Percentiles rank a stretch among this genome's conserved stretches.
These are phyloP conservation scores for Psidium friedrichsthalianum DNA, from an alignment of 345 rosid genomes.

Conservation along the genomic window DNA sequence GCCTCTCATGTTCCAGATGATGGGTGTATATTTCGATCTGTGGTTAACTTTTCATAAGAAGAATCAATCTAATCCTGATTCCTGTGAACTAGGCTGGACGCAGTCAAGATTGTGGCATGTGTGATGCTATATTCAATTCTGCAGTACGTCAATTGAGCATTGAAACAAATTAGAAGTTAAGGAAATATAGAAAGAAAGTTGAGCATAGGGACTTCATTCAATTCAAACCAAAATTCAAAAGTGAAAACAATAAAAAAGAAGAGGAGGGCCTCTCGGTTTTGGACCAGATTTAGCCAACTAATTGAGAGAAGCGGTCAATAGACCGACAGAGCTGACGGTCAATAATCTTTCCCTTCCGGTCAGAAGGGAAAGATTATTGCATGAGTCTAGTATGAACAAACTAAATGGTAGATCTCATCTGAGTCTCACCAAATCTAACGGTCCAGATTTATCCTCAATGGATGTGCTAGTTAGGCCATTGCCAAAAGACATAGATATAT, in stretches of 20 bases:
- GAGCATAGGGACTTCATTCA: not conserved
- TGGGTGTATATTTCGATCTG: not conserved
- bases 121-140: not conserved
- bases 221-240: not conserved
- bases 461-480: not conserved
- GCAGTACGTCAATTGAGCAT: not conserved
- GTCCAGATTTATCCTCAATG: not conserved
- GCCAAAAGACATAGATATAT: not conserved
- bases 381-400: not conserved
- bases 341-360: too few relatives aligned
- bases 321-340: not conserved
- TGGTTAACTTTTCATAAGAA: not conserved
- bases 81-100: accelerated
- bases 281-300: not conserved
- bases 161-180: not conserved
- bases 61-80: not conserved
- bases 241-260: not conserved
- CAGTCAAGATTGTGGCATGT: not conserved
- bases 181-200: not conserved
- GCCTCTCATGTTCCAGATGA: not conserved
- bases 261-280: not conserved
- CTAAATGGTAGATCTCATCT: not conserved
- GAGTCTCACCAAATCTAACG: not conserved
- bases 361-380: not conserved
- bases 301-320: not conserved